phyloP scores from a whole-genome alignment of 1,284 basidiomycete genomes.

The Schizophyllum commune region DNA sequence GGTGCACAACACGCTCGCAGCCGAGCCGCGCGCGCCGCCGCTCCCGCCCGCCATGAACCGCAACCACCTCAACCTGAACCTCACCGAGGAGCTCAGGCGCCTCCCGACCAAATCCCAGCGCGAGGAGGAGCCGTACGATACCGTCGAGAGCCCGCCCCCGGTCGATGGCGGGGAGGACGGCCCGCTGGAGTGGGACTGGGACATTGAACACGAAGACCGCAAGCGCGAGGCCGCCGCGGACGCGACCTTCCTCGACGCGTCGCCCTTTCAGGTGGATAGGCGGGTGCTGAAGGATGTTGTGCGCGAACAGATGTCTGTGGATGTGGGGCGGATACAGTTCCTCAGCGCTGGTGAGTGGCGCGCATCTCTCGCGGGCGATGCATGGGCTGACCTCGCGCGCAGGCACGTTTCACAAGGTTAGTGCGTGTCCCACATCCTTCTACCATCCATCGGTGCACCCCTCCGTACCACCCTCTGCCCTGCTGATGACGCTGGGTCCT shows the following conservation, averaged over 20 bases:
- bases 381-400: not conserved
- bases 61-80: not conserved
- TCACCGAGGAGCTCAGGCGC: not conserved
- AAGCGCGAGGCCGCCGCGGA: slow-evolving; percentile 53
- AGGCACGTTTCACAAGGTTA: slow-evolving; percentile 32
- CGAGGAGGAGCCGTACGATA: not conserved
- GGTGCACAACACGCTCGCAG: not conserved
- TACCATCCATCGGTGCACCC: too few species aligned
- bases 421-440: slow-evolving; percentile 17
- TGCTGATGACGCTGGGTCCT: too few species aligned
- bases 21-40: not conserved
- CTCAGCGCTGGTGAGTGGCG: slow-evolving; percentile 39
- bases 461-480: too few species aligned
- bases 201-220: slow-evolving; percentile 56
- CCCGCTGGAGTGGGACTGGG: slow-evolving; percentile 57
- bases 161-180: slow-evolving; percentile 1
- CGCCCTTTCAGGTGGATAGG: slow-evolving; percentile 66
- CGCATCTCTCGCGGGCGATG: not conserved
- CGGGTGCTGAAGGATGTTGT: slow-evolving; percentile 67
- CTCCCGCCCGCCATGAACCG: not conserved
- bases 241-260: slow-evolving; percentile 45
- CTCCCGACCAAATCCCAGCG: not conserved
- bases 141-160: not conserved
- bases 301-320: slow-evolving; percentile 53
- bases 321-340: slow-evolving; percentile 64